Evolutionary conservation across 2,329 filamentous ascomycete genomes (phyloP), one percentile per base, ranked within the genome.

Genomic region (Ophiostoma perfectum): DNA sequence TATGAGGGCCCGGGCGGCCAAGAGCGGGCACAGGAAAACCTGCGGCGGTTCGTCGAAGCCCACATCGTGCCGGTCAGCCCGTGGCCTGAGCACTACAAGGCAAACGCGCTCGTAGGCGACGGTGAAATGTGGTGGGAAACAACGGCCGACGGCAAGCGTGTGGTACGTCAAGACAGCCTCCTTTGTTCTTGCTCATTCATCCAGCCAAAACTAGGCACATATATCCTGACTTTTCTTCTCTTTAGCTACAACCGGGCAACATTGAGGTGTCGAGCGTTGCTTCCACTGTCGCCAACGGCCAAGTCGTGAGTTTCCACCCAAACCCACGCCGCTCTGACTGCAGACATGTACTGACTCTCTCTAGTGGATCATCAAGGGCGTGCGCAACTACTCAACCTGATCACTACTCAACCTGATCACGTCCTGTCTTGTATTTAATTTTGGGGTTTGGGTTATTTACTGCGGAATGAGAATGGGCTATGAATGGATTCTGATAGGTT

Each of bases 251-350:
- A 81, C 95, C 94, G 0, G 90, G 90, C 5, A 84, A 87, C 72
- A 86, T 97, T 60, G 88, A 93, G 77, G 90, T 98, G 14, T 85
- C 88, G 58, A 87, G 82, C 69, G 82, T 96, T 66, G 89, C 88
- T 1, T 89, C 89, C 72, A 85, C 87, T 70, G 93, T 96, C 18
- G 85, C 87, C 3, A 99, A 98, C 76, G 95, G 95, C 4, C 91
- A 98, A 78, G 84, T 98, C 73, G 83, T 84, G 76, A 75, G 83
- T 79, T 8, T 9, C 52, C 14, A 1, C 2, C 27, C 27, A 27
- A 27, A 27, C 27, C 38, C 36, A 7, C 3, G 11, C 18, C 44
- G 5, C 27, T 6, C 41, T 14, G 62, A 2, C 18, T 9, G 27
- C 2, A 8, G 5, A 60, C 6, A 39, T 11, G 7, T 65, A 27